Evolutionary conservation across 2,329 filamentous ascomycete species (phyloP).

Genomic region (Chaetomium sp.): DNA sequence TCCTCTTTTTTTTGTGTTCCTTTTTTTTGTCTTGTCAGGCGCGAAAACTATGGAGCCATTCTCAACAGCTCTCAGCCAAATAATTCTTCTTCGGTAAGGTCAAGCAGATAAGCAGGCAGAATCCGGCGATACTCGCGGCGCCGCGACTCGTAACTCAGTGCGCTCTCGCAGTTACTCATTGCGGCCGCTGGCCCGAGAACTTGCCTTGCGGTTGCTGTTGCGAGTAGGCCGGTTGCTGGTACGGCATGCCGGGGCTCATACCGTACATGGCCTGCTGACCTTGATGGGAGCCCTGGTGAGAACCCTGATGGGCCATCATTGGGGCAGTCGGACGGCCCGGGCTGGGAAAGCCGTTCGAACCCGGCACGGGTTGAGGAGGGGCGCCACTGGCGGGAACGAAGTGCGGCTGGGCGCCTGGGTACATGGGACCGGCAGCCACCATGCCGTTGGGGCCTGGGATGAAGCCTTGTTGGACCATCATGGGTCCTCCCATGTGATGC

Average conservation of each 20-base stretch:
- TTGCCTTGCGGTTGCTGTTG: slow-evolving; percentile 70
- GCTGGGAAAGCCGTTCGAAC: slow-evolving; percentile 76
- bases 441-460: slow-evolving; percentile 67
- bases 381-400: slow-evolving; percentile 55
- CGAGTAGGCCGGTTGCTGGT: slow-evolving; percentile 66
- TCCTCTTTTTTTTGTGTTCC: too few relatives aligned
- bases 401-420: slow-evolving; percentile 58
- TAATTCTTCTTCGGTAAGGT: neutral
- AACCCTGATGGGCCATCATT: slow-evolving; percentile 93
- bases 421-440: slow-evolving; percentile 66
- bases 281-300: slow-evolving; percentile 87
- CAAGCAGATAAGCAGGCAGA: neutral
- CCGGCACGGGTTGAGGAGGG: slow-evolving; percentile 54
- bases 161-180: slow-evolving; percentile 15
- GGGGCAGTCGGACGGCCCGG: slow-evolving; percentile 71
- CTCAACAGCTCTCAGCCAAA: too few relatives aligned
- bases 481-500: slow-evolving; percentile 64
- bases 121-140: neutral
- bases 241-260: slow-evolving; percentile 69
- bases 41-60: too few relatives aligned
- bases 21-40: neutral
- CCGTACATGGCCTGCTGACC: slow-evolving; percentile 66
- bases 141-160: neutral
- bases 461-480: slow-evolving; percentile 80
- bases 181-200: slow-evolving; percentile 35